Base-by-base conservation (phyloP, 2,329 filamentous ascomycete genomes). In the Aspergillus novoparasiticus region DNA sequence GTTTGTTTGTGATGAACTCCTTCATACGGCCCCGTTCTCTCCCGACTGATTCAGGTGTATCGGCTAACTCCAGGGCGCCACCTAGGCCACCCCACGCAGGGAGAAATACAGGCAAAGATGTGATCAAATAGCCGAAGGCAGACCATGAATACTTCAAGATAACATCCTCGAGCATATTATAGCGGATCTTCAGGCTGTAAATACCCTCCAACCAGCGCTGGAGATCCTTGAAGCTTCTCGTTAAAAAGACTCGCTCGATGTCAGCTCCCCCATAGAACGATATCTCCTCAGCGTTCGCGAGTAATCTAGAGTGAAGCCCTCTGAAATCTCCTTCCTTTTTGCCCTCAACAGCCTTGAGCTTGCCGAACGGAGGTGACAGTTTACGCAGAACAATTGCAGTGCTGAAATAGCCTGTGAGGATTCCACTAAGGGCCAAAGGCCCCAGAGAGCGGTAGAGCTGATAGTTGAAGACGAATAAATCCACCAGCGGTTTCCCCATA, bases 141-240 rank as follows among this genome's bases (percentile, higher is more conserved):
- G 94, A 98, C 95, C 95, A 99, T 68, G 93, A 95, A 76, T 99
- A 99, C 77, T 99, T 99, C 64, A 99, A 83, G 56, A 99, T 93
- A 73, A 99, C 97, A 76, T 99, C 95, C 76, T 99, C 95, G 0
- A 99, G 88, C 82, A 99, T 99, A 76, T 98, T 99, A 82, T 99
- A 99, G 19, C 93, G 90, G 68, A 99, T 97, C 79, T 97, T 97
- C 68, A 98, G 88, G 78, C 93, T 94, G 80, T 99, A 99, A 68
- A 99, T 97, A 51, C 92, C 90, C 76, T 99, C 95, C 94, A 99
- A 98, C 92, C 94, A 97, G 66, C 87, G 90, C 78, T 95, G 95
- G 32, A 99, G 84, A 54, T 94, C 95, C 76, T 90, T 92, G 82
- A 97, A 99, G 70, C 96, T 94, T 73, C 89, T 90, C 72, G 96